A percentile compares a stretch with the other conserved stretches of the same genome.
Conservation (phyloP, 1,284 basidiomycete genomes). For the Naganishia cerealis region DNA sequence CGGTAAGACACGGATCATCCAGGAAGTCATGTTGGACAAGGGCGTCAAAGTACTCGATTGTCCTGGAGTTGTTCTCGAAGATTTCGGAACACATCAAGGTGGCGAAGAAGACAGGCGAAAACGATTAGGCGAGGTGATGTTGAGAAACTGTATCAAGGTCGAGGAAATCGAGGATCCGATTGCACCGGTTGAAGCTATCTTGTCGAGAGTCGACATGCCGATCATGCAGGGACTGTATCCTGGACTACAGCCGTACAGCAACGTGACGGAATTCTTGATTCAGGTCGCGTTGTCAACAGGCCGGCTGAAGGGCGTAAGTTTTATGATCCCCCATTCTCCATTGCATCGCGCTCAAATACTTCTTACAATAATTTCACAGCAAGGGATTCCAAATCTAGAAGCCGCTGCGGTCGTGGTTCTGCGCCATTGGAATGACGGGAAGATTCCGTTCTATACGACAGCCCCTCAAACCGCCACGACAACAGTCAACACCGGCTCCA, state of each 20-base stretch:
- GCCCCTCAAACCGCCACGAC: conserved; percentile 66
- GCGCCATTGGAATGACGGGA: conserved; percentile 93
- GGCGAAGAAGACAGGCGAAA: conserved; percentile 58
- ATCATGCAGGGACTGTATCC: conserved; percentile 76
- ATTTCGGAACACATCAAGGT: conserved; percentile 54
- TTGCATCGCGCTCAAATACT: background rate
- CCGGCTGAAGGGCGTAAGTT: conserved; percentile 69
- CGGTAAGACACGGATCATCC: conserved; percentile 92
- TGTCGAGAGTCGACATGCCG: conserved; percentile 66
- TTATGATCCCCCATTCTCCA: background rate
- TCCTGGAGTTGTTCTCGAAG: conserved; percentile 82
- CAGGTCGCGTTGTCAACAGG: conserved; percentile 86
- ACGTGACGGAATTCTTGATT: conserved; percentile 81
- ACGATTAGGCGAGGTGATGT: conserved; percentile 68
- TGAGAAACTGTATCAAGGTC: conserved; percentile 90
- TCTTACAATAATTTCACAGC: conserved; percentile 55
- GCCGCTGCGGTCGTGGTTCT: conserved; percentile 81
- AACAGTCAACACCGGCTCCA: conserved; percentile 63
- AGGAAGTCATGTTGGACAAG: conserved; percentile 88
- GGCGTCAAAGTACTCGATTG: conserved; percentile 91
- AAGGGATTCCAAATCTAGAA: conserved; percentile 86
- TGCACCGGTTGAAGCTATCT: conserved; percentile 81
- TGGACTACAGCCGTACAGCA: conserved; percentile 68
- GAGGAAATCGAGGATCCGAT: conserved; percentile 90
- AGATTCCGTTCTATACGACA: conserved; percentile 81